Percentiles rank a stretch among this genome's conserved stretches.
phyloP scores from a whole-genome alignment of 208 protist species.

The Trypanosoma mega region DNA sequence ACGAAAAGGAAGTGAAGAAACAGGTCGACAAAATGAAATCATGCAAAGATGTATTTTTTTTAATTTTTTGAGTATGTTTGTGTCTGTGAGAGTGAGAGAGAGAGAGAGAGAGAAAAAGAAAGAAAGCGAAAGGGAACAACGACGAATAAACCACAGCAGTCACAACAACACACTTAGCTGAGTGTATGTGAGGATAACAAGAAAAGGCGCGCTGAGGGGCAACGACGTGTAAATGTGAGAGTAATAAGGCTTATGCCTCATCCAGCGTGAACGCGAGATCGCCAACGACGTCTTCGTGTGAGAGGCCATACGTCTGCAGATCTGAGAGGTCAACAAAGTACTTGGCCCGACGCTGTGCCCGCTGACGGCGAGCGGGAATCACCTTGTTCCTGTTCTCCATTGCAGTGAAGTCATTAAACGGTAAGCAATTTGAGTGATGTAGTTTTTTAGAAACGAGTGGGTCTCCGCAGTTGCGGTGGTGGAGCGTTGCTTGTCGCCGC shows the following conservation, averaged over 20 bases:
- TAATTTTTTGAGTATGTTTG: no score
- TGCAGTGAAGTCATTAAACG: constrained; percentile 67
- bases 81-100: no score
- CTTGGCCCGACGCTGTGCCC: constrained; percentile 38
- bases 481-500: constrained; percentile 42
- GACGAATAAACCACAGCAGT: no score
- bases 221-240: no score
- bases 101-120: no score
- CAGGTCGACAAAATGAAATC: no score
- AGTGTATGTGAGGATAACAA: no score
- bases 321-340: constrained; percentile 73
- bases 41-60: no score
- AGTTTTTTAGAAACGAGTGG: constrained; percentile 43
- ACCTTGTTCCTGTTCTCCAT: constrained; percentile 43
- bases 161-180: no score
- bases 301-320: constrained; percentile 80
- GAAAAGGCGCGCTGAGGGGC: no score
- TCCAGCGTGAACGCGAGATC: constrained; percentile 65
- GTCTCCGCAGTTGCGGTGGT: constrained; percentile 68
- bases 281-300: constrained; percentile 72
- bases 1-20: no score
- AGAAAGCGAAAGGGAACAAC: no score
- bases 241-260: constrained; percentile 1
- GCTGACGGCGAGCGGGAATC: constrained; percentile 25
- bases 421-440: constrained; percentile 57